Evolutionary conservation across 495 filamentous ascomycete genomes (phyloP).

Genomic region (Xylaria nigripes): DNA sequence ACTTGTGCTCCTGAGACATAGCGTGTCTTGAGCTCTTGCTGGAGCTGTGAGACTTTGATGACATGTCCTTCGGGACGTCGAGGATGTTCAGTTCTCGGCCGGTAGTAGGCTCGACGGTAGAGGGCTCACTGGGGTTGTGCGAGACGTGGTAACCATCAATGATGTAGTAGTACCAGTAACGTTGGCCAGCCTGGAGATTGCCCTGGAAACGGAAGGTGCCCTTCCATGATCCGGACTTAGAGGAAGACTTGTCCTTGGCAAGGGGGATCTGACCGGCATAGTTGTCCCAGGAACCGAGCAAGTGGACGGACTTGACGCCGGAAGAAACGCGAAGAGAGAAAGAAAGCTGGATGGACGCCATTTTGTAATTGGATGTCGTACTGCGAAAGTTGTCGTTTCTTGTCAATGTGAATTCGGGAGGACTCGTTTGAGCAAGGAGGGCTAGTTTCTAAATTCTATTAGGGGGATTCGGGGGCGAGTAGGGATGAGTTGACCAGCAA

Average conservation of each 20-base stretch:
- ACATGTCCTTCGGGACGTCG: constrained; percentile 45
- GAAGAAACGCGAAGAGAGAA: constrained; percentile 91
- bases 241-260: constrained; percentile 69
- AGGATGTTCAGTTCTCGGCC: constrained; percentile 84
- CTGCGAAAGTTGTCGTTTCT: constrained; percentile 35
- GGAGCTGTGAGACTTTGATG: constrained; percentile 41
- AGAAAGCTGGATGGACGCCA: constrained; percentile 77
- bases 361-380: constrained; percentile 45
- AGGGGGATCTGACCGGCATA: constrained; percentile 89
- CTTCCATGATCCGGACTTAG: constrained; percentile 80
- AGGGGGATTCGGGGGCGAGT: constrained; percentile 31
- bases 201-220: constrained; percentile 95
- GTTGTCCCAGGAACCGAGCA: constrained; percentile 97
- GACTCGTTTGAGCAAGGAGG: constrained; percentile 52
- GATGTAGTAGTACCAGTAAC: constrained; percentile 99
- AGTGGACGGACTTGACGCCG: constrained; percentile 95
- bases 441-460: constrained; percentile 36
- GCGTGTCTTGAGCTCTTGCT: constrained; percentile 32
- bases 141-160: constrained; percentile 98
- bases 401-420: constrained; percentile 16
- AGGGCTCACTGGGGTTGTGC: constrained; percentile 85
- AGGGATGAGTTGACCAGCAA: constrained; percentile 43
- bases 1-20: constrained; percentile 31
- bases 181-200: constrained; percentile 71
- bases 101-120: constrained; percentile 91